Evolutionary conservation across 345 rosid species (phyloP), one percentile per base, ranked within the genome.

Genomic region (Lepidium didymum): DNA sequence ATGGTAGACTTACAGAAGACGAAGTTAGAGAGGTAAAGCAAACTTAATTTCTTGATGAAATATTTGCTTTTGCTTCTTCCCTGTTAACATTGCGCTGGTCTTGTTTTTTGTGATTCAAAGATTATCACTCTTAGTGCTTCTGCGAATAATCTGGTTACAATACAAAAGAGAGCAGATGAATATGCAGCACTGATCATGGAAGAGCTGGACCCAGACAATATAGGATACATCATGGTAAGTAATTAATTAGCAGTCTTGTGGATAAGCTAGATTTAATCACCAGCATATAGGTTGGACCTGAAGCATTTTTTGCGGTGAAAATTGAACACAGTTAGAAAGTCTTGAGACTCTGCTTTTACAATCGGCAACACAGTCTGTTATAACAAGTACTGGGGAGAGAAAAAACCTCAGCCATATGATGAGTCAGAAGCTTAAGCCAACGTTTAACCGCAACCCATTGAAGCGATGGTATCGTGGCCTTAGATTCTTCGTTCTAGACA

Each of bases 141-240:
- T 45, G 93, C 96, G 29, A 89, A 89, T 73, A 87, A 80, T 51
- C 82, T 87, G 6, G 71, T 79, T 16, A 87, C 73, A 42, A 83
- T 89, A 21, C 88, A 89, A 64, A 79, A 84, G 60, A 86, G 85
- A 79, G 89, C 96, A 23, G 87, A 84, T 74, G 96, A 89, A 35
- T 89, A 89, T 77, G 87, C 96, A 21, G 84, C 90, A 8, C 53
- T 89, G 68, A 89, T 89, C 73, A 85, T 87, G 96, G 96, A 89
- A 77, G 96, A 89, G 71, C 69, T 89, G 36, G 96, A 89, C 54
- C 91, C 91, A 16, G 96, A 87, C 5, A 67, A 82, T 47, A 80
- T 68, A 9, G 96, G 93, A 64, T 82, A 85, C 81, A 87, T 89
- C 63, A 81, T 82, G 96, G 96, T 89, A 80, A 69, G 51, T 62